Conservation (phyloP, 1,284 basidiomycete species). For the Pisolithus thermaeus region DNA sequence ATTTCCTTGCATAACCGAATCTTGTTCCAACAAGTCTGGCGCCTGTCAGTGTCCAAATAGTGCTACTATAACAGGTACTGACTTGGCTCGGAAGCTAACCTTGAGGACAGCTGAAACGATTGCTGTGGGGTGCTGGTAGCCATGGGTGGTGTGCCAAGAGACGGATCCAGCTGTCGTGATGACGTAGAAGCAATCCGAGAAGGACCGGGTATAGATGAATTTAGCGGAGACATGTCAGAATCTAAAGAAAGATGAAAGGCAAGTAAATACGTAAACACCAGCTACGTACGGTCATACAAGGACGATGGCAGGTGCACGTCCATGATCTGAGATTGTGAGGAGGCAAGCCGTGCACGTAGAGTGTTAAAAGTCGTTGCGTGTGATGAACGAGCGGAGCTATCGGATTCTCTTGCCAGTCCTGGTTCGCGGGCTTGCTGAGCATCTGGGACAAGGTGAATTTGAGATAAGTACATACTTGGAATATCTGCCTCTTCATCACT, state of each 20-base stretch:
- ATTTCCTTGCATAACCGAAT: slow-evolving; percentile 69
- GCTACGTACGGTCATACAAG: slow-evolving; percentile 29
- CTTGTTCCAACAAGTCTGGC: slow-evolving; percentile 62
- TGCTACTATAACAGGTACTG: slow-evolving; percentile 20
- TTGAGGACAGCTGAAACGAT: slow-evolving; percentile 56
- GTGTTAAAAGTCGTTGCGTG: slow-evolving; percentile 44
- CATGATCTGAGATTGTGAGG: slow-evolving; percentile 34
- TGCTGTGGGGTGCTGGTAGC: slow-evolving; percentile 50
- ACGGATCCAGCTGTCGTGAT: slow-evolving; percentile 9
- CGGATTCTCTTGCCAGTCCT: slow-evolving; percentile 30
- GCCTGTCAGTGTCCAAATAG: slow-evolving; percentile 11
- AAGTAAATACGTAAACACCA: not conserved
- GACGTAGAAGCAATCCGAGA: slow-evolving; percentile 6
- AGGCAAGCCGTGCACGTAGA: slow-evolving; percentile 42
- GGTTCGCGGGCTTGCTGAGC: slow-evolving; percentile 6
- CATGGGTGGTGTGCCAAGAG: slow-evolving; percentile 13
- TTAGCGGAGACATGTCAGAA: slow-evolving; percentile 12
- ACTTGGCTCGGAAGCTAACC: slow-evolving; percentile 55
- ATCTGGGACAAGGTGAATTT: not conserved
- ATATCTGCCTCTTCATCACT: slow-evolving; percentile 66
- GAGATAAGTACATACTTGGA: slow-evolving; percentile 39
- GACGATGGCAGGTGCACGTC: slow-evolving; percentile 27
- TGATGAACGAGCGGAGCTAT: slow-evolving; percentile 36
- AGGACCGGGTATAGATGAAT: slow-evolving; percentile 10
- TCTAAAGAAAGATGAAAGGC: slow-evolving; percentile 2